Evolutionary conservation across 1,284 basidiomycete species (phyloP).

Genomic region (Cutaneotrichosporon sp.): DNA sequence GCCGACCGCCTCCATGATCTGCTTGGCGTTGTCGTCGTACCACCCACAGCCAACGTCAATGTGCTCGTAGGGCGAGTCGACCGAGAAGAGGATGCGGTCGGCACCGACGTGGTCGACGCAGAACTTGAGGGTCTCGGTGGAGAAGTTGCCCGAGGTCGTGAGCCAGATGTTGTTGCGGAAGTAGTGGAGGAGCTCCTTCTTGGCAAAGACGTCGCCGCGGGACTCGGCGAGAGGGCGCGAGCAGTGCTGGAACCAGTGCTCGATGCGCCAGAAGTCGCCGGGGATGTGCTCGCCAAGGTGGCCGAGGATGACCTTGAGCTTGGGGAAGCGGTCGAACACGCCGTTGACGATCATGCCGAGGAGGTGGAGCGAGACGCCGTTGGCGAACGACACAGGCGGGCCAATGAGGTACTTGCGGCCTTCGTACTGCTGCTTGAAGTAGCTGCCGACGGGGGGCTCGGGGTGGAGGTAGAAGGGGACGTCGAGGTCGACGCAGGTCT

Average conservation of each 20-base stretch:
- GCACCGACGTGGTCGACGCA: slow-evolving; percentile 38
- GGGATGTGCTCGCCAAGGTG: slow-evolving; percentile 50
- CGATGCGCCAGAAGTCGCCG: slow-evolving; percentile 47
- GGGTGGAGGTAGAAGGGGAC: slow-evolving; percentile 51
- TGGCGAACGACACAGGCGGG: slow-evolving; percentile 46
- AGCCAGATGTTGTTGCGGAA: slow-evolving; percentile 30
- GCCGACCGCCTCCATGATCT: slow-evolving; percentile 22
- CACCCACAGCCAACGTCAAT: slow-evolving; percentile 46
- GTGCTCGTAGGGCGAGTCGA: slow-evolving; percentile 49
- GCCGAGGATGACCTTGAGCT: slow-evolving; percentile 51
- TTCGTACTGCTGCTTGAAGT: slow-evolving; percentile 43
- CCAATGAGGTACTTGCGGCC: slow-evolving; percentile 46
- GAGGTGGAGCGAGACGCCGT: slow-evolving; percentile 45
- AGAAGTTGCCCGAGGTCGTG: slow-evolving; percentile 27
- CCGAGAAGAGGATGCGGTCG: slow-evolving; percentile 49
- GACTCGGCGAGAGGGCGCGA: slow-evolving; percentile 22
- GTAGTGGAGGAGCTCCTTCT: slow-evolving; percentile 30
- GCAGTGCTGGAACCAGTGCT: slow-evolving; percentile 48
- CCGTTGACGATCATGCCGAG: slow-evolving; percentile 50
- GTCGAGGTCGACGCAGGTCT: slow-evolving; percentile 44
- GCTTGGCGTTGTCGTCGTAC: slow-evolving; percentile 31
- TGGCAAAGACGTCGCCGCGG: slow-evolving; percentile 35
- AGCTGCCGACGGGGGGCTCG: slow-evolving; percentile 44
- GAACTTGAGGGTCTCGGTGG: slow-evolving; percentile 32
- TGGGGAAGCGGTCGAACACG: slow-evolving; percentile 50